Evolutionary conservation across 2,329 filamentous ascomycete genomes (phyloP).

Genomic region (Chrysoporthe austroafricana): DNA sequence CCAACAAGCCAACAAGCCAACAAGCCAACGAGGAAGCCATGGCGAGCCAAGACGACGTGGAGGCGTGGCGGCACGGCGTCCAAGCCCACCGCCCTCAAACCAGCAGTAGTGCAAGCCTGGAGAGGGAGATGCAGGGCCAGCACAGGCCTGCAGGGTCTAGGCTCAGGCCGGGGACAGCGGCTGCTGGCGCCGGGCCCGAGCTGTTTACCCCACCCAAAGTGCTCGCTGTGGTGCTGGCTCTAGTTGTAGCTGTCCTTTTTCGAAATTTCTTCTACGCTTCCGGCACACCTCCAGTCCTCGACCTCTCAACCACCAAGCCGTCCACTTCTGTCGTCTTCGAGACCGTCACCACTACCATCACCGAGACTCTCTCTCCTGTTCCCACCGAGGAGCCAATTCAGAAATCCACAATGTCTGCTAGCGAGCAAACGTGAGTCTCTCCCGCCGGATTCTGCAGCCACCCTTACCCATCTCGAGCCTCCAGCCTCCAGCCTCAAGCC

Average conservation of each 20-base stretch:
- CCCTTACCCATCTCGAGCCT: conserved; percentile 21
- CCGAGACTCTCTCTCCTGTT: conserved; percentile 34
- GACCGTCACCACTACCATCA: conserved; percentile 35
- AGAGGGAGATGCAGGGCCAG: conserved; percentile 13
- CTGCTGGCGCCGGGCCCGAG: conserved; percentile 10
- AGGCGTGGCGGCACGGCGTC: background rate
- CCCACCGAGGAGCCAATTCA: conserved; percentile 33
- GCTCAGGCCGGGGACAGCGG: conserved; percentile 4
- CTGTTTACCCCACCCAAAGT: conserved; percentile 21
- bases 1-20: too few species aligned
- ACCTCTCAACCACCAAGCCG: conserved; percentile 45
- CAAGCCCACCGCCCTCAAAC: conserved; percentile 14
- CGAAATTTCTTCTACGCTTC: conserved; percentile 37
- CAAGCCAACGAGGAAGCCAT: background rate
- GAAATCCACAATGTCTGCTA: conserved; percentile 65
- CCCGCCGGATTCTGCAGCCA: background rate
- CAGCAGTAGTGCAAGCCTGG: conserved; percentile 19
- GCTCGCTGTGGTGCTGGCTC: conserved; percentile 24
- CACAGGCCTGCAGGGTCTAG: conserved; percentile 22
- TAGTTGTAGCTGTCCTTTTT: conserved; percentile 26
- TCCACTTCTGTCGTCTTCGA: conserved; percentile 19
- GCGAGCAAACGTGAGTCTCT: conserved; percentile 81
- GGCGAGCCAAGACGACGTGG: conserved; percentile 1
- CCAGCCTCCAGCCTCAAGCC: background rate
- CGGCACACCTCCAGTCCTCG: conserved; percentile 46